Conservation (phyloP, 805 yeast species). For the Wickerhamomyces queroliae region DNA sequence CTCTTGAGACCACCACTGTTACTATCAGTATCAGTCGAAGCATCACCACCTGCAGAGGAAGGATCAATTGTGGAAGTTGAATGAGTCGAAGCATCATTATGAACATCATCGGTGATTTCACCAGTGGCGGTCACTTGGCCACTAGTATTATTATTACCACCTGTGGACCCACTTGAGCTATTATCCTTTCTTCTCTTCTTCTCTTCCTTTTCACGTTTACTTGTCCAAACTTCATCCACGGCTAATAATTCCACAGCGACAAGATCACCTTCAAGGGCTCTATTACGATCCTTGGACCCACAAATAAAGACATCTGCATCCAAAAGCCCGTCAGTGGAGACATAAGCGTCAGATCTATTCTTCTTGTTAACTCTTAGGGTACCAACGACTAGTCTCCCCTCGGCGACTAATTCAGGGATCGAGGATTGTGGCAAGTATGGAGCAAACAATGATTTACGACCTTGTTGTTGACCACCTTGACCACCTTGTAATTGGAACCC, state of each 20-base stretch:
- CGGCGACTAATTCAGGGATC: conserved; percentile 81
- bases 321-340: conserved; percentile 90
- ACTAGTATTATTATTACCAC: conserved; percentile 30
- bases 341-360: conserved; percentile 96
- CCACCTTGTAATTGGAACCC: conserved; percentile 21
- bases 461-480: conserved; percentile 36
- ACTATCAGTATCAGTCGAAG: conserved; percentile 19
- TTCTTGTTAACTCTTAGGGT: conserved; percentile 90
- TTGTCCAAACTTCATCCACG: conserved; percentile 97
- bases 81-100: conserved; percentile 72
- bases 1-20: conserved; percentile 48
- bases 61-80: conserved; percentile 26
- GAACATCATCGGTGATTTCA: conserved; percentile 64
- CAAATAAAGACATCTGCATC: conserved; percentile 97
- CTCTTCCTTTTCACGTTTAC: conserved; percentile 94
- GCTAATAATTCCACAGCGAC: conserved; percentile 93
- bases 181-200: conserved; percentile 85
- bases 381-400: conserved; percentile 91
- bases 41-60: conserved; percentile 8
- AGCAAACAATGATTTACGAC: conserved; percentile 81
- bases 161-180: conserved; percentile 30
- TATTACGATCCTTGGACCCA: conserved; percentile 96
- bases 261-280: conserved; percentile 94
- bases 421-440: conserved; percentile 94
- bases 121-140: conserved; percentile 65